Conservation (phyloP, 306 rosid genomes). For the Gleditsia sinensis region DNA sequence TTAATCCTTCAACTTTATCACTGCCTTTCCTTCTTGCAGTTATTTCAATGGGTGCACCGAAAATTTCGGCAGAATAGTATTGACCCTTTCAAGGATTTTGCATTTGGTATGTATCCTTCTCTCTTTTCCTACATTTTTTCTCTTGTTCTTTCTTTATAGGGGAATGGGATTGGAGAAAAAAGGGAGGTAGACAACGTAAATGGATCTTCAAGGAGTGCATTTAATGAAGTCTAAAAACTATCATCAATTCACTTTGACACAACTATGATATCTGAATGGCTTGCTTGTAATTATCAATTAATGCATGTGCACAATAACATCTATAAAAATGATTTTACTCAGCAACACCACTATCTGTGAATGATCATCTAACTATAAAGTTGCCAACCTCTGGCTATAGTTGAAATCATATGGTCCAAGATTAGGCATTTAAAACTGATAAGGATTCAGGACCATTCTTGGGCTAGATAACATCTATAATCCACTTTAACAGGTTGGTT, state of each 20-base stretch:
- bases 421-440: slow-evolving; percentile 16
- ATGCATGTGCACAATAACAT: slow-evolving; percentile 20
- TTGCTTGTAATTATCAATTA: not conserved
- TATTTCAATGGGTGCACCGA: slow-evolving; percentile 83
- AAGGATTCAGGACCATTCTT: not conserved
- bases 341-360: not conserved
- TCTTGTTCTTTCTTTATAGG: slow-evolving; percentile 4
- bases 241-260: slow-evolving; percentile 18
- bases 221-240: slow-evolving; percentile 5
- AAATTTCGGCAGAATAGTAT: slow-evolving; percentile 66
- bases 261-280: slow-evolving; percentile 13
- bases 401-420: slow-evolving; percentile 7
- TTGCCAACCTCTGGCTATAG: not conserved
- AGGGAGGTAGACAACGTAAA: not conserved
- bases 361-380: slow-evolving; percentile 18
- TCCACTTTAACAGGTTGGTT: not conserved
- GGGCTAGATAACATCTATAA: slow-evolving; percentile 23
- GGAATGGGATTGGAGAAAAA: not conserved
- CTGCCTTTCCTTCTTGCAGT: slow-evolving; percentile 62
- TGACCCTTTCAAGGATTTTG: slow-evolving; percentile 68
- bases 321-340: not conserved
- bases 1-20: slow-evolving; percentile 38
- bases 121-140: slow-evolving; percentile 27
- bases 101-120: slow-evolving; percentile 57
- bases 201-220: slow-evolving; percentile 20